Evolutionary conservation across 768 basidiomycete genomes (phyloP).

Genomic region (Gymnopilus dilepis): DNA sequence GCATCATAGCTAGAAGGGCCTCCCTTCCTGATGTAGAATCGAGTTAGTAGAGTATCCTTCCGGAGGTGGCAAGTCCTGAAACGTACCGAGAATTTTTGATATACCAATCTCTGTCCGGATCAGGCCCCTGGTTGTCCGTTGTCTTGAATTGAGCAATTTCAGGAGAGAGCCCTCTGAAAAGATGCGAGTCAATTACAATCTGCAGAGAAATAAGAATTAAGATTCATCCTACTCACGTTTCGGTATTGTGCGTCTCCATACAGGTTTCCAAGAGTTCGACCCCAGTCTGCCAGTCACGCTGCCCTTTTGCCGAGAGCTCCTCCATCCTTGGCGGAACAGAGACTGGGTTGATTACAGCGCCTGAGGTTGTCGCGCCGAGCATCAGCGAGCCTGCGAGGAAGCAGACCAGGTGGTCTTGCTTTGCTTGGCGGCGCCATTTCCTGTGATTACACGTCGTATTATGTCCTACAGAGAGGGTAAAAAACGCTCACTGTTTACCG

Average conservation of each 20-base stretch:
- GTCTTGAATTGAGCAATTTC: constrained; percentile 87
- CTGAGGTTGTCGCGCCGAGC: constrained; percentile 77
- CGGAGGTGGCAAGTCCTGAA: neutral
- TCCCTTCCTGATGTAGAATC: neutral
- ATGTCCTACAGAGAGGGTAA: neutral
- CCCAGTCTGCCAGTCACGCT: constrained; percentile 82
- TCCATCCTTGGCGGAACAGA: constrained; percentile 66
- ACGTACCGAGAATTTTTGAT: constrained; percentile 75
- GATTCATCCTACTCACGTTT: constrained; percentile 59
- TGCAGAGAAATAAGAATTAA: constrained; percentile 9
- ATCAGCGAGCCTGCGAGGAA: constrained; percentile 92
- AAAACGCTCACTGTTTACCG: constrained; percentile 36
- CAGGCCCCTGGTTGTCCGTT: constrained; percentile 52
- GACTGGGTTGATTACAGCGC: constrained; percentile 49
- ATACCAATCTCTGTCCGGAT: constrained; percentile 77
- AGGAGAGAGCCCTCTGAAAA: constrained; percentile 74
- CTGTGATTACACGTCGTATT: constrained; percentile 38
- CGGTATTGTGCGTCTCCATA: constrained; percentile 79
- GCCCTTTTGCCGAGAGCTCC: constrained; percentile 60
- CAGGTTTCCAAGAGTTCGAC: constrained; percentile 83
- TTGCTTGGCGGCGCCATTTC: constrained; percentile 70
- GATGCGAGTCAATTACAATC: neutral
- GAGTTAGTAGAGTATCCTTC: neutral
- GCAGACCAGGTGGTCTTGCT: constrained; percentile 95
- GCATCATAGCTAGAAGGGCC: constrained; percentile 2